These are phyloP conservation scores for Parascedosporium putredinis DNA, from an alignment of 2,329 filamentous ascomycete species.

Conservation along the genomic window DNA sequence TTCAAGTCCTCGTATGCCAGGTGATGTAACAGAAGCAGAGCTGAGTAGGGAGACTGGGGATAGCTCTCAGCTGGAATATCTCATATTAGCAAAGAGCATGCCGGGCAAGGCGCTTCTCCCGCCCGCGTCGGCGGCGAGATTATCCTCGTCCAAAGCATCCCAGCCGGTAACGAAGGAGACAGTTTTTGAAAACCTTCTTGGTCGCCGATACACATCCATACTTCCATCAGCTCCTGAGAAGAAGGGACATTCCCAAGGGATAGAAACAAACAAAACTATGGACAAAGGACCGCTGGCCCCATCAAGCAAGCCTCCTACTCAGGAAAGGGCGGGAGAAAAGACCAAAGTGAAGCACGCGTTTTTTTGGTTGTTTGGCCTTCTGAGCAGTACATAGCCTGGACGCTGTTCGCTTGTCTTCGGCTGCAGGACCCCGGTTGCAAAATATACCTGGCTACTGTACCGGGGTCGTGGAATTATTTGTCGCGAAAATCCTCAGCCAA, in stretches of 20 bases:
- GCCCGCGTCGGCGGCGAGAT: too few relatives aligned
- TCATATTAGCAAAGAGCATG: too few relatives aligned
- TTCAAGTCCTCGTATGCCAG: too few relatives aligned
- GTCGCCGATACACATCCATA: background rate
- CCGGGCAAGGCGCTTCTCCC: too few relatives aligned
- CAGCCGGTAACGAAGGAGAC: background rate
- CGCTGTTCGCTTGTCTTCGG: slow-evolving; percentile 35
- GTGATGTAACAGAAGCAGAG: too few relatives aligned
- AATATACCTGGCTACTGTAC: slow-evolving; percentile 28
- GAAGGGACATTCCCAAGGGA: background rate
- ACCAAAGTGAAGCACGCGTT: background rate
- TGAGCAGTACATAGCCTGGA: slow-evolving; percentile 21
- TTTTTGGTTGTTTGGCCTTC: slow-evolving; percentile 36
- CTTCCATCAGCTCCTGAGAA: background rate
- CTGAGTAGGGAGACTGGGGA: too few relatives aligned
- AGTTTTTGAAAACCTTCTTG: slow-evolving; percentile 1
- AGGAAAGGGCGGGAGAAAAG: background rate
- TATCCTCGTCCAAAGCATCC: too few relatives aligned
- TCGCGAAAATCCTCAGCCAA: slow-evolving; percentile 16
- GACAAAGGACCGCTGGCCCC: too few relatives aligned
- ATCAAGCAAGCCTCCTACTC: too few relatives aligned
- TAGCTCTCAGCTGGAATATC: too few relatives aligned
- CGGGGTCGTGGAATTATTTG: slow-evolving; percentile 40
- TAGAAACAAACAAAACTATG: too few relatives aligned
- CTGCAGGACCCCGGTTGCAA: slow-evolving; percentile 27